Base-by-base conservation (phyloP, 495 filamentous ascomycete species). In the Hypomontagnella monticulosa region DNA sequence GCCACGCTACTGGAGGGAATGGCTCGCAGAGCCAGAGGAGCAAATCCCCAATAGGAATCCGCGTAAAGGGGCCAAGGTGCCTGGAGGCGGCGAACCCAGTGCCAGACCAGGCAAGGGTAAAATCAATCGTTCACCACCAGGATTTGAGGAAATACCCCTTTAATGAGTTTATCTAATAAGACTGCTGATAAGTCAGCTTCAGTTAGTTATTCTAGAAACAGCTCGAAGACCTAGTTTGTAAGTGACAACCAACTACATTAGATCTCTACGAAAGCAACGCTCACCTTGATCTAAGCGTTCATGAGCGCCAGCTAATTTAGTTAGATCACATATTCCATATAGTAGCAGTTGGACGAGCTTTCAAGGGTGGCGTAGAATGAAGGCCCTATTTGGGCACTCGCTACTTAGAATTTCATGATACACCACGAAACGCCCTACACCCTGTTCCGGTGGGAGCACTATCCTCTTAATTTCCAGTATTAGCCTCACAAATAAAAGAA, bases 391-490 rank as follows among this genome's bases (percentile, higher is more conserved):
- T 36, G 27, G 20, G 47, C 14, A 12, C 10, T 15, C 9, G 27
- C n/a, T 34, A 12, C 47, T 14, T 38, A 10, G 32, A 50, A 54
- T 60, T 61, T 18, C 46, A 42, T 36, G 7, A 33, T 12, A 34
- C 48, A 40, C 40, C 16, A 38, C 23, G 46, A 66, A 55, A 56
- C 48, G 43, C 53, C 37, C 51, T 23, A 44, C 20, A 49, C 49
- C 57, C 47, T 57, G 12, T 32, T 51, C 41, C 36, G 27, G 48
- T 36, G 19, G 46, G 59, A 64, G 56, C 38, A 27, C n/a, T 57
- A 60, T 57, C 44, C 38, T 51, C 18, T 43, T 20, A 56, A 63
- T 54, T 50, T 41, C 36, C 43, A 50, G 42, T 44, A 38, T 42
- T 46, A 18, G 38, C 51, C 33, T 65, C 40, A 38, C 33, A 62